Base-by-base conservation (phyloP, 2,329 filamentous ascomycete genomes). In the Apiospora phragmitis region DNA sequence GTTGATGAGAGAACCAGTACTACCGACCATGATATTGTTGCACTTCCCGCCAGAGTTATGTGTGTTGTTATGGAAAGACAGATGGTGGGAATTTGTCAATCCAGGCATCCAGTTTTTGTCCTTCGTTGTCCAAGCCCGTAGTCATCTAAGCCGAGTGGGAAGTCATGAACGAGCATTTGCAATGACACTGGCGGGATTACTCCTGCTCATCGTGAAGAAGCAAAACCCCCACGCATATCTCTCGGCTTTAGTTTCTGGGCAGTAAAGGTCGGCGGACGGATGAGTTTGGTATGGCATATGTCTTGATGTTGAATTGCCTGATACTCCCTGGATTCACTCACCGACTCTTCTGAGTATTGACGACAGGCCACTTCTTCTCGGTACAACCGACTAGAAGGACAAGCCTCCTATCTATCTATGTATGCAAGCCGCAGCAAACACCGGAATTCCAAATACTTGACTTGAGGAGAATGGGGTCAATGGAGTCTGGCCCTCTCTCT, bases 391-490 rank as follows among this genome's bases (percentile, higher is more conserved):
- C 51, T 32, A 59, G 29, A 18, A 59, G 51, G 49, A 18, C 14
- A 18, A 32, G 49, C 49, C 49, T 55, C 16, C 16, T 42, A 42
- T 42, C 12, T 42, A 42, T n/a, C n/a, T 12, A 49, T 24, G 11
- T 51, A 26, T 11, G 26, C 26, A n/a, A 38, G 55, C 55, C 8
- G 32, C 55, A 35, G 55, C 32, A 35, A 35, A 18, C 32, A 38
- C 55, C 32, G 55, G 5, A 62, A 67, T 67, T 67, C 42, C 65
- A 45, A 45, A 67, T 67, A 43, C 26, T 29, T 67, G 38, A 38
- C 21, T 45, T 14, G 7, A 26, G 21, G 21, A 11, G 14, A 66
- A 66, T 66, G 51, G 51, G 29, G 51, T 47, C 43, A 21, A 62
- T 35, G 55, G 55, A 62, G 32, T 38, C 55, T 32, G 55, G 55